Base-by-base conservation (phyloP, 1,284 basidiomycete genomes). In the Ustilago sp. region DNA sequence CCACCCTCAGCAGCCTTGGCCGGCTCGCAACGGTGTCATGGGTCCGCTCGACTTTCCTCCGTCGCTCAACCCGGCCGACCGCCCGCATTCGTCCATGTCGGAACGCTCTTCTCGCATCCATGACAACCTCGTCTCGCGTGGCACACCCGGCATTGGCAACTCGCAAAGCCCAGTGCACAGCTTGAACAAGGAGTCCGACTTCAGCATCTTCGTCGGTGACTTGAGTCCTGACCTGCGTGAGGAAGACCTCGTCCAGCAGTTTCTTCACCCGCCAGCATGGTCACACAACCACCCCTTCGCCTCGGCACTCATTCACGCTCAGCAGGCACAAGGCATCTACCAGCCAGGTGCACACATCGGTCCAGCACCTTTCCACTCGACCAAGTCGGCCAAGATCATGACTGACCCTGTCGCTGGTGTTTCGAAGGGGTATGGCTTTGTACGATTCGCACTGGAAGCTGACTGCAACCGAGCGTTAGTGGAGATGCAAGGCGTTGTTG, bases 381-480 rank as follows among this genome's bases (percentile, higher is more conserved):
- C 79, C 59, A 78, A 79, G 61, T 78, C 79, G 19, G 80, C 82
- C 48, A 80, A 80, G 66, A 80, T 83, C 55, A 82, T 82, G 77
- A 70, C 80, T 17, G 80, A 81, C n/a, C 71, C 78, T 2, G 63
- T 73, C n/a, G 79, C 74, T 9, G 74, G 80, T 28, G 67, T 67
- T 2, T 80, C 80, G 8, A 68, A 80, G n/a, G 81, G 82, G n/a
- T 83, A 81, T 36, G 83, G 82, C 19, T 83, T 85, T 48, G 83
- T 85, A 1, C 80, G 82, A 11, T 84, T 86, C 45, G 52, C 64
- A 3, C 59, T 69, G 13, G 76, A 80, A 54, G 63, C 68, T 13
- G 84, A 86, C 38, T 73, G 80, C 73, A 74, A 78, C 28, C 76
- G 84, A 38, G 84, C 84, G 7, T 65, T 86, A 32, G 74, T 84